Evolutionary conservation across 495 filamentous ascomycete species (phyloP).

Genomic region (Trichoderma gamsii): DNA sequence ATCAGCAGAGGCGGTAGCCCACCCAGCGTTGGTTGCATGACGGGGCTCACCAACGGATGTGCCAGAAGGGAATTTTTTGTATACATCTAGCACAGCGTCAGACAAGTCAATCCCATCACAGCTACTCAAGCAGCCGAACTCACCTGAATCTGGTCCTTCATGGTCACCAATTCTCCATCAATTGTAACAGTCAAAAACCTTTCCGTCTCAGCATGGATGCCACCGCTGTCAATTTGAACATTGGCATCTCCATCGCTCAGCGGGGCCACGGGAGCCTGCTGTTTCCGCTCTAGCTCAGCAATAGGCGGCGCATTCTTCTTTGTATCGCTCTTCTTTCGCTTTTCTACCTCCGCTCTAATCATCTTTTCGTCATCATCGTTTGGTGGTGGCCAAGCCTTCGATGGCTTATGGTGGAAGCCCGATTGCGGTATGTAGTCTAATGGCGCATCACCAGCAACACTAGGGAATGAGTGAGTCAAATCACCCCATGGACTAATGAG

Average conservation of each 20-base stretch:
- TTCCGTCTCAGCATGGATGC: conserved; percentile 33
- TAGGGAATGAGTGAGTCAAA: conserved; percentile 89
- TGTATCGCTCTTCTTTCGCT: conserved; percentile 18
- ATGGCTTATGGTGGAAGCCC: conserved; percentile 83
- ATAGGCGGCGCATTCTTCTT: conserved; percentile 19
- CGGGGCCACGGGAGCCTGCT: conserved; percentile 21
- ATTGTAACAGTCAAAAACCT: conserved; percentile 55
- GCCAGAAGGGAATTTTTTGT: conserved; percentile 78
- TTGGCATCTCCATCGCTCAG: conserved; percentile 13
- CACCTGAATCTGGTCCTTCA: conserved; percentile 87
- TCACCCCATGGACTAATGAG: conserved; percentile 93
- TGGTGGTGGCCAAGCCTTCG: conserved; percentile 82
- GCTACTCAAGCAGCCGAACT: neutral
- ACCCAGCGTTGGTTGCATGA: conserved; percentile 77
- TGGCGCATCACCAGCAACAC: conserved; percentile 64
- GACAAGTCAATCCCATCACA: neutral
- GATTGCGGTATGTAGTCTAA: conserved; percentile 81
- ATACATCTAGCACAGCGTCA: conserved; percentile 56
- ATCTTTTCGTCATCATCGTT: conserved; percentile 60
- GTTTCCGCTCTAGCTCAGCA: conserved; percentile 20
- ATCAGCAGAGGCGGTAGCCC: conserved; percentile 84
- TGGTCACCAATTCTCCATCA: conserved; percentile 59
- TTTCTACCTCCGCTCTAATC: conserved; percentile 24
- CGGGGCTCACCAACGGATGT: conserved; percentile 85
- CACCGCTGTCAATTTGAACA: conserved; percentile 18